Conservation (phyloP, 1,139 yeast species). For the Lodderomyces theae region DNA sequence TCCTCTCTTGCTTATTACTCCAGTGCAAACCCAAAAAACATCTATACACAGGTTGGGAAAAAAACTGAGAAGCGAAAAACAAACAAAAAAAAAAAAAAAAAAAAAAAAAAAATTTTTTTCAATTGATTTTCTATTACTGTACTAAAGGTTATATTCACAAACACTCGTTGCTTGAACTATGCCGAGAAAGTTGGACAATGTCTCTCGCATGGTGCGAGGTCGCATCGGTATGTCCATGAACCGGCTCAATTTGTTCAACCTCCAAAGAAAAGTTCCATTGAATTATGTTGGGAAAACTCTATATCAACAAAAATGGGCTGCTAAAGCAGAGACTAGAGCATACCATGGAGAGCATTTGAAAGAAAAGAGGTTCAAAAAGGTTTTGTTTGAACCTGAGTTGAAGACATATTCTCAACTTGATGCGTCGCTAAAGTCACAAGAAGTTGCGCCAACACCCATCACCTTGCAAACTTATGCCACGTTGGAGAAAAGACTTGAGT, state of each 20-base stretch:
- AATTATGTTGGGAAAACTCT: conserved; percentile 57
- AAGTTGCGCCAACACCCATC: conserved; percentile 67
- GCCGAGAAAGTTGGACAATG: conserved; percentile 62
- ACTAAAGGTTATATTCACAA: neutral
- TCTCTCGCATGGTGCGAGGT: conserved; percentile 63
- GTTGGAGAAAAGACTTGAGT: conserved; percentile 83
- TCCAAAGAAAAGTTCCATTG: conserved; percentile 63
- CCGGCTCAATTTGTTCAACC: conserved; percentile 85
- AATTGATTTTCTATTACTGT: too few relatives aligned
- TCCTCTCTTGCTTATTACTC: too few relatives aligned
- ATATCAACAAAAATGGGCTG: conserved; percentile 88
- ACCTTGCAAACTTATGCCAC: conserved; percentile 86
- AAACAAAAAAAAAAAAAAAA: conserved; percentile 4
- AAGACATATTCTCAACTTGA: conserved; percentile 85
- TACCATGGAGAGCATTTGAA: conserved; percentile 95
- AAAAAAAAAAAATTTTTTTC: neutral
- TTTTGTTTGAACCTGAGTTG: conserved; percentile 64
- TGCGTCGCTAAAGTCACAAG: conserved; percentile 65
- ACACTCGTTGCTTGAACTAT: conserved; percentile 22
- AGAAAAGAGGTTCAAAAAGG: conserved; percentile 73
- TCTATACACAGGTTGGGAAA: neutral
- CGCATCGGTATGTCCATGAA: conserved; percentile 89
- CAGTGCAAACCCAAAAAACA: too few relatives aligned
- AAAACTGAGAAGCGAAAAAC: neutral
- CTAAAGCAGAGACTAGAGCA: conserved; percentile 89